These are phyloP conservation scores for Papiliotrema terrestris DNA, from an alignment of 1,284 basidiomycete genomes.

Conservation along the genomic window DNA sequence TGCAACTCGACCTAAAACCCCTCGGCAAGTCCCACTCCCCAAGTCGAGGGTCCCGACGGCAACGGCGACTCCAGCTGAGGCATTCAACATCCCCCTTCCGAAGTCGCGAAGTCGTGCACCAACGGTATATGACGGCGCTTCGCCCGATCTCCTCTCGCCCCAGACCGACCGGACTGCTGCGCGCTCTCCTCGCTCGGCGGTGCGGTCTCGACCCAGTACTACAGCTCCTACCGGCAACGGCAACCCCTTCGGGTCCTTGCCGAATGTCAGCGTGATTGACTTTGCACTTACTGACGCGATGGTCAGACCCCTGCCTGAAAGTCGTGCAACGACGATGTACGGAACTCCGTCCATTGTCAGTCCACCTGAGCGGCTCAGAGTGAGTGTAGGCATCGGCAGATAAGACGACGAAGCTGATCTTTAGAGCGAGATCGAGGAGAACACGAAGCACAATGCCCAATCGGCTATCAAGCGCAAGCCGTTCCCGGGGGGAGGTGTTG, in stretches of 20 bases:
- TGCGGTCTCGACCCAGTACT: neutral
- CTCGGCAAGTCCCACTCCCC: neutral
- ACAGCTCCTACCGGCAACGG: neutral
- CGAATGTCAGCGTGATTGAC: conserved; percentile 22
- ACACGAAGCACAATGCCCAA: neutral
- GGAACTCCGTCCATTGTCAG: neutral
- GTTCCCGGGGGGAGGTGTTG: neutral
- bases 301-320: conserved; percentile 13
- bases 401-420: neutral
- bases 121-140: neutral
- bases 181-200: neutral
- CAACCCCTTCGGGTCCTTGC: neutral
- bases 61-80: neutral
- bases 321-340: conserved; percentile 14
- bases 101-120: neutral
- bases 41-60: neutral
- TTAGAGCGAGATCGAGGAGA: neutral
- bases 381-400: neutral
- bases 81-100: conserved; percentile 3
- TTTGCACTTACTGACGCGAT: conserved; percentile 9
- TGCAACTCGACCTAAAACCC: neutral
- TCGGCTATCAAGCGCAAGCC: conserved; percentile 4
- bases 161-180: neutral
- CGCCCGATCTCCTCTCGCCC: conserved; percentile 1
- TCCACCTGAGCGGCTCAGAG: neutral